These are phyloP conservation scores for Fusarium sp. DNA, from an alignment of 2,329 filamentous ascomycete genomes.

Conservation along the genomic window DNA sequence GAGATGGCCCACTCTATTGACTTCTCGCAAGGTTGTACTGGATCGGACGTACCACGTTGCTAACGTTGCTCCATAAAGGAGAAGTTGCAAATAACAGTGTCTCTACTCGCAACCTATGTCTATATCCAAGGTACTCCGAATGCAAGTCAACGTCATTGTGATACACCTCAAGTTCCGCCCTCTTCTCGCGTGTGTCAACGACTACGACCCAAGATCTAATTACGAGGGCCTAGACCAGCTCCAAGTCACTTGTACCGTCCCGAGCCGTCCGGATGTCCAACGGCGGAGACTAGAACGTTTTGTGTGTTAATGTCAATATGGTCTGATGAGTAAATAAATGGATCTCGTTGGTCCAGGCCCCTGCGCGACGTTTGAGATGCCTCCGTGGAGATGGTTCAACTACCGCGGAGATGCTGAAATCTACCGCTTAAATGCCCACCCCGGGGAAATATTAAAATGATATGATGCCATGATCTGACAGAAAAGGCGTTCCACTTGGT, in stretches of 20 bases:
- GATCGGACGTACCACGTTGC: neutral
- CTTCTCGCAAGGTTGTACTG: neutral
- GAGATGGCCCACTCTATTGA: neutral
- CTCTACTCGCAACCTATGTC: neutral
- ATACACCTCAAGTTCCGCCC: neutral
- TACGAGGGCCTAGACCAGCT: neutral
- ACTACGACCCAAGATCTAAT: neutral
- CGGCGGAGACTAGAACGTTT: neutral
- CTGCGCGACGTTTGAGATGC: neutral
- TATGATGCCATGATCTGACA: constrained; percentile 19
- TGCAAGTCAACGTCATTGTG: neutral
- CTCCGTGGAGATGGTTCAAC: constrained; percentile 13
- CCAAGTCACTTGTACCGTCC: neutral
- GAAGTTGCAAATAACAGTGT: constrained; percentile 8
- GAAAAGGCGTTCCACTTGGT: constrained; percentile 12
- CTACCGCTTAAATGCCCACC: neutral
- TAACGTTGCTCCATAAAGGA: neutral
- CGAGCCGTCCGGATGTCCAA: neutral
- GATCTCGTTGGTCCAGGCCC: neutral
- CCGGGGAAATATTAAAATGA: constrained; percentile 9
- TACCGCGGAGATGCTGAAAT: constrained; percentile 26
- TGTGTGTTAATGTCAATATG: neutral
- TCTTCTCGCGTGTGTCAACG: neutral
- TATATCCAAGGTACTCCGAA: neutral
- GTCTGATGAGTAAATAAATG: neutral